Base-by-base conservation (phyloP, 192 early-diverging fungal species). In the Podila epicladia region DNA sequence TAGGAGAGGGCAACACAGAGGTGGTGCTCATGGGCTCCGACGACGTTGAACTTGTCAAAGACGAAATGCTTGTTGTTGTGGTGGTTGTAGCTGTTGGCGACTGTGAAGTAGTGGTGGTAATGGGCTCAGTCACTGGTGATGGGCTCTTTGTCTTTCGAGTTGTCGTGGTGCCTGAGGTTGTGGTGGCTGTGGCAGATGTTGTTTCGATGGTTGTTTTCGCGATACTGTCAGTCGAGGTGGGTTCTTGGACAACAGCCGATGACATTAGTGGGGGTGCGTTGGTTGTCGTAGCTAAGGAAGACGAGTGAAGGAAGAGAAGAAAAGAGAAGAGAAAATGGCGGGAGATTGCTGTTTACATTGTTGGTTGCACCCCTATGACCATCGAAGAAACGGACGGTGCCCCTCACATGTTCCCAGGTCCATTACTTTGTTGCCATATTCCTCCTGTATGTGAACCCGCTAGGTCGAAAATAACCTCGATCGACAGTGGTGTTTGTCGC, bases 91-190 rank as follows among this genome's bases (percentile, higher is more conserved):
- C 35, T 32, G 64, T 53, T 33, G 65, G 15, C 20, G 31, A 29
- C 35, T 31, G 31, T 58, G 51, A 32, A 58, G 55, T 67, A 13
- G 55, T 45, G 3, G 55, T 58, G 20, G 66, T 68, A 2, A 57
- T 68, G 7, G 67, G 12, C 9, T 33, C 35, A 38, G 62, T 58
- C 26, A 57, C 24, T 17, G 41, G 41, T 15, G 41, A 45, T 15
- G 41, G 41, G 41, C 41, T 45, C 41, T 17, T 1, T 15, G 15
- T 45, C 41, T 0, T 45, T 12, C 2, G 13, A 17, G 7, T 37
- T 37, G 15, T 17, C 2, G 41, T 45, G 11, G 41, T 45, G 15
- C 41, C 41, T 45, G 41, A 45, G 41, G 41, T 45, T 45, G 41
- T 15, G 41, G 41, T 45, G 41, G 41, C 9, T 37, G 35, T 45